Evolutionary conservation across 768 basidiomycete genomes (phyloP).

Genomic region (Mycena galericulata): DNA sequence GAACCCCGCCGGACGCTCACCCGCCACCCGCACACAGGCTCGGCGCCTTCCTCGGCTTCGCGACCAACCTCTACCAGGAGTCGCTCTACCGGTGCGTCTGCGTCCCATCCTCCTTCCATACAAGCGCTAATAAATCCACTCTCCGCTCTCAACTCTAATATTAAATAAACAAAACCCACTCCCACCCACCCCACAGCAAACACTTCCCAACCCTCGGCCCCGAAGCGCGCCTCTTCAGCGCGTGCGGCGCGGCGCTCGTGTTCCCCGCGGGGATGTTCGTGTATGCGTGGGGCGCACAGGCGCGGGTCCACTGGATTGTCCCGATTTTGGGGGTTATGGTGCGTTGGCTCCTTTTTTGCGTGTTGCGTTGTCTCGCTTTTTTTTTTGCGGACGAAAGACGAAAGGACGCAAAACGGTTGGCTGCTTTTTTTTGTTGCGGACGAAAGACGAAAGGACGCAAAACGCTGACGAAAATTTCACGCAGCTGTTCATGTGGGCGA

Average conservation of each 20-base stretch:
- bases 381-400: background rate
- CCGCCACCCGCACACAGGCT: slow-evolving; percentile 48
- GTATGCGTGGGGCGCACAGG: slow-evolving; percentile 70
- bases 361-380: background rate
- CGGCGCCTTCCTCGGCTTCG: slow-evolving; percentile 56
- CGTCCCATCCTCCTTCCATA: background rate
- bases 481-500: slow-evolving; percentile 51
- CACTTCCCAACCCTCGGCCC: slow-evolving; percentile 41
- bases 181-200: slow-evolving; percentile 35
- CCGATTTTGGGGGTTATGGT: slow-evolving; percentile 60
- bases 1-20: background rate
- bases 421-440: background rate
- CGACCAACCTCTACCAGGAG: slow-evolving; percentile 57
- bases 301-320: slow-evolving; percentile 65
- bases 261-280: slow-evolving; percentile 70
- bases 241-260: slow-evolving; percentile 58
- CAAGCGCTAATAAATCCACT: background rate
- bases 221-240: slow-evolving; percentile 67
- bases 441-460: too few relatives aligned
- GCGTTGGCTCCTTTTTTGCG: slow-evolving; percentile 18
- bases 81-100: slow-evolving; percentile 53
- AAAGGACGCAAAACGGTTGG: too few relatives aligned
- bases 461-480: too few relatives aligned
- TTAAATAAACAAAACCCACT: background rate
- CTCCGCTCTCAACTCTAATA: background rate